Evolutionary conservation across 208 protist species (phyloP).

Genomic region (Phytomonas francai): DNA sequence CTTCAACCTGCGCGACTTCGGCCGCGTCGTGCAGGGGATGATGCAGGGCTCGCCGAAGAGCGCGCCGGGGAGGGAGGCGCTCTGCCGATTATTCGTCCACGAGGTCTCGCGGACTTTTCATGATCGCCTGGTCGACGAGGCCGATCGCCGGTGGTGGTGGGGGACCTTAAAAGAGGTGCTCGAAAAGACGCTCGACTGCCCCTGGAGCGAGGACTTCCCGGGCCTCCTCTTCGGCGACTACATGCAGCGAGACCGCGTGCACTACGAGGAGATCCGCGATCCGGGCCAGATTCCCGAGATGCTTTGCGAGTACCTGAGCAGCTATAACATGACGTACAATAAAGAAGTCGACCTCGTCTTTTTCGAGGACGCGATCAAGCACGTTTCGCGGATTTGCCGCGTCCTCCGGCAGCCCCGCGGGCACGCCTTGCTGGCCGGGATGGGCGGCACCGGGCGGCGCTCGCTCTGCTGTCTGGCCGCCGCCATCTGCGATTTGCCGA

Average conservation of each 20-base stretch:
- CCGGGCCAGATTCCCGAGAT: conserved; percentile 41
- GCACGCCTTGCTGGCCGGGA: conserved; percentile 95
- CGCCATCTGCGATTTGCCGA: conserved; percentile 88
- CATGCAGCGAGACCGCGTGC: conserved; percentile 83
- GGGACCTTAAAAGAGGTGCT: conserved; percentile 48
- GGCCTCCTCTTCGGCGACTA: conserved; percentile 89
- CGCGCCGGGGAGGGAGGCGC: conserved; percentile 27
- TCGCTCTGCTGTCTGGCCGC: conserved; percentile 92
- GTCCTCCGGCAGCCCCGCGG: conserved; percentile 95
- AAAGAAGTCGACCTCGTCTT: conserved; percentile 94
- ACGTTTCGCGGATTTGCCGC: conserved; percentile 94
- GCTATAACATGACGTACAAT: conserved; percentile 91
- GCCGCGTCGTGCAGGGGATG: conserved; percentile 95
- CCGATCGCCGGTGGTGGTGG: conserved; percentile 92
- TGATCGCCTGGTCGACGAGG: conserved; percentile 92
- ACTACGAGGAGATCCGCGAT: conserved; percentile 70
- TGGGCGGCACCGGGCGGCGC: conserved; percentile 95
- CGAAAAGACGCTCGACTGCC: conserved; percentile 41
- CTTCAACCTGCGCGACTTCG: conserved; percentile 98
- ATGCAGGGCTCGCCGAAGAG: conserved; percentile 80
- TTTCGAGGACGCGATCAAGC: conserved; percentile 95
- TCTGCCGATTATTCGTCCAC: conserved; percentile 92
- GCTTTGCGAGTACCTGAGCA: conserved; percentile 82
- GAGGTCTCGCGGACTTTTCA: conserved; percentile 95
- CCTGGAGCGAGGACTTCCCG: conserved; percentile 53